Conservation (phyloP, 192 early-diverging fungal species). For the Gaertneriomyces semiglobifer region DNA sequence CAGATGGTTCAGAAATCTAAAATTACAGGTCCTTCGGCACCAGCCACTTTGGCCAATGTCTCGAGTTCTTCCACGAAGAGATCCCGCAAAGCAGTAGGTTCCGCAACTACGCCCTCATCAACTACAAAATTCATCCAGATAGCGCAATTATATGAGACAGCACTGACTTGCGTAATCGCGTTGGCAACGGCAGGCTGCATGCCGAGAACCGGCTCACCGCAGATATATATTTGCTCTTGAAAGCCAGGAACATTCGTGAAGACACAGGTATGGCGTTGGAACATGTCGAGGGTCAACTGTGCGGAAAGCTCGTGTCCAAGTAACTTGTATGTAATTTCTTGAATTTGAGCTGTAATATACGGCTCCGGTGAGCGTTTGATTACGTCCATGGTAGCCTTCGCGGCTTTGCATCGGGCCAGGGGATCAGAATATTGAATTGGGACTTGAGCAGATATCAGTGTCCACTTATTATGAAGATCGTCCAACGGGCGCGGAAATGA, state of each 20-base stretch:
- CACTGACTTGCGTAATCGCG: conserved; percentile 19
- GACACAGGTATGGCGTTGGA: conserved; percentile 13
- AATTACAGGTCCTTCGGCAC: neutral
- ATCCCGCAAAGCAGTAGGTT: conserved; percentile 17
- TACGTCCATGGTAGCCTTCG: conserved; percentile 21
- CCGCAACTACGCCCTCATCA: conserved; percentile 15
- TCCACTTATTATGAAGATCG: conserved; percentile 32
- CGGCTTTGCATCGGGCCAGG: conserved; percentile 11
- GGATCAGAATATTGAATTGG: conserved; percentile 12
- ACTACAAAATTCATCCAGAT: conserved; percentile 33
- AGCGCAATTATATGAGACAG: conserved; percentile 16
- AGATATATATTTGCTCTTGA: conserved; percentile 20
- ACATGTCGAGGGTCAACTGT: conserved; percentile 14
- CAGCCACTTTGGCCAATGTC: conserved; percentile 9
- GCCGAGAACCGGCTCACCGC: conserved; percentile 13
- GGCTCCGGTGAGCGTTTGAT: conserved; percentile 30
- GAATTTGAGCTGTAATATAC: conserved; percentile 12
- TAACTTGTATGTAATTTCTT: conserved; percentile 6
- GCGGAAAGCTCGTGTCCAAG: conserved; percentile 11
- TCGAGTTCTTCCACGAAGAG: conserved; percentile 27
- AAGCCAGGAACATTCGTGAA: conserved; percentile 33
- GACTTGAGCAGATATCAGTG: conserved; percentile 12
- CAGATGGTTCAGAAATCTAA: neutral
- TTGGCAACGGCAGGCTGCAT: conserved; percentile 24
- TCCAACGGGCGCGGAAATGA: conserved; percentile 30